Base-by-base conservation (phyloP, 768 basidiomycete species). In the Boletales sp. region DNA sequence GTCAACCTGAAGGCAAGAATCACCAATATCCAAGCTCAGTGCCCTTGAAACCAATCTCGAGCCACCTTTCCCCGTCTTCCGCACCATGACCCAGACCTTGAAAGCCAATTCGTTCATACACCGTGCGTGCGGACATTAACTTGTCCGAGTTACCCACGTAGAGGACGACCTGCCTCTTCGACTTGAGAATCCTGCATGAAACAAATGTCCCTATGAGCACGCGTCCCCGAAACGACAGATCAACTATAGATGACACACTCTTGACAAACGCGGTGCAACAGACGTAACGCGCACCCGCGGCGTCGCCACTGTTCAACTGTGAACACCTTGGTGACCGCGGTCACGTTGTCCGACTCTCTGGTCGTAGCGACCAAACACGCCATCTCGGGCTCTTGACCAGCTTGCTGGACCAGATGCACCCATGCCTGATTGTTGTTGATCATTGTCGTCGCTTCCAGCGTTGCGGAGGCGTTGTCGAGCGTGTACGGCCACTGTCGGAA, bases 311-410 rank as follows among this genome's bases (percentile, higher is more conserved):
- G 25, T 0, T 75, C 72, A 48, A 74, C 69, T 0, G 87, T 87
- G 60, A 72, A 84, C 1, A 88, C 86, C 62, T 90, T 88, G 32
- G 83, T 83, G 38, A 90, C 82, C 0, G 83, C 78, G 6, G 79
- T 78, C 18, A 83, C 73, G 4, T 54, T 70, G 1, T 72, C 69
- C 25, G 73, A 80, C 55, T 80, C 79, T 9, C 87, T 70, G 2
- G 86, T 87, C n/a, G 77, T 79, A 4, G 86, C 86, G 4, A 82
- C 82, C 31, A 89, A 78, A 11, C 77, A 87, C 0, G 86, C 83
- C 14, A 88, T 74, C 25, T 75, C 73, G 5, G 67, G 49, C 0
- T 45, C 40, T 44, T 40, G 58, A 2, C 55, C 65, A 0, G 0
- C 52, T 37, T 49, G 28, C 36, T 63, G 58, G 5, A 81, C 64